Base-by-base conservation (phyloP, 306 rosid genomes). In the Malus domestica region DNA sequence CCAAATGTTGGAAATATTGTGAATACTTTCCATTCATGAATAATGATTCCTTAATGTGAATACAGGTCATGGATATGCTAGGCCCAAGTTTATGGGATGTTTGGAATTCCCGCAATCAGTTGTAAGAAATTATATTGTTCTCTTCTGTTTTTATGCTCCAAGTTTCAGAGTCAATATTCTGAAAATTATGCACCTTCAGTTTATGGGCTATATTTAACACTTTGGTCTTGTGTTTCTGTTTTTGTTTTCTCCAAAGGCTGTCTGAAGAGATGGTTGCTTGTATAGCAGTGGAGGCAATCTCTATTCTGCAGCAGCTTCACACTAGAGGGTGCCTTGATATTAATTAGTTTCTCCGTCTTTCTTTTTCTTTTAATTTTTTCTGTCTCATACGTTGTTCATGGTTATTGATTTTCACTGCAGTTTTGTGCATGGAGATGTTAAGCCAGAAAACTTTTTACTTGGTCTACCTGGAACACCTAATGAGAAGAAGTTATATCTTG, bases 11-110 rank as follows among this genome's bases (percentile, higher is more conserved):
- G 11, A 13, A 67, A 76, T 44, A 49, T 46, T 30, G 8, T 66
- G 8, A 38, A 9, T 75, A 71, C 45, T 25, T 66, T n/a, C 60
- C n/a, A 20, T 62, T 46, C 5, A 63, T 60, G 25, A 33, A 61
- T 19, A 46, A 72, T 55, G 40, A 19, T 45, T 55, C 35, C 38
- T 59, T 33, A 62, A 68, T 71, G 51, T 74, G 59, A 69, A 77
- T 71, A 60, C 64, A 80, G 85, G 81, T 82, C 79, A 82, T 82
- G 85, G 85, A 82, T 75, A 77, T 77, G 70, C 79, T 77, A 33
- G 85, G 85, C 45, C 85, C 78, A 19, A 82, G 85, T 82, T 72
- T 82, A 68, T 82, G 85, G 85, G 85, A 82, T 77, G 75, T 82
- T 77, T 82, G 85, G 85, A 82, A 82, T 68, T 23, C 83, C 32